Percentiles rank a stretch among this genome's conserved stretches.
phyloP scores from a whole-genome alignment of 805 yeast genomes.

The Yarrowia porcina region DNA sequence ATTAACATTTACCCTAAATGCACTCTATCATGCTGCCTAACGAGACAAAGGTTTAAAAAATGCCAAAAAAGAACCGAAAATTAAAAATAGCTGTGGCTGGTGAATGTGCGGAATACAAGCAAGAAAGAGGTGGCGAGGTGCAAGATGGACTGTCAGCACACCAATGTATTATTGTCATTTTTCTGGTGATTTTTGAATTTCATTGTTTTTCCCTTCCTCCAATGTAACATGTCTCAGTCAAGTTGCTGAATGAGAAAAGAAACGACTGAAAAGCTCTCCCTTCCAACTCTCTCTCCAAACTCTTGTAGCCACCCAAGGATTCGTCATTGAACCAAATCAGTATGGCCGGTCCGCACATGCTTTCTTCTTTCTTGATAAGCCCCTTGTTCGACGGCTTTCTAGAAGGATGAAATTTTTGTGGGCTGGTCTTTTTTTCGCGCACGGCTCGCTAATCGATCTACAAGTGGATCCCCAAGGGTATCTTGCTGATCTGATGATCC shows the following conservation, averaged over 20 bases:
- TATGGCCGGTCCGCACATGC: neutral
- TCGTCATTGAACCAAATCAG: neutral
- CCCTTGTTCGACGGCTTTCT: no score
- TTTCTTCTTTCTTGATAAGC: no score
- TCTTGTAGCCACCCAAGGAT: neutral
- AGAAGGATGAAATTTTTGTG: neutral
- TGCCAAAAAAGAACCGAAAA: neutral
- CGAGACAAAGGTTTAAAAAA: no score
- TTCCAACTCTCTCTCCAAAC: neutral
- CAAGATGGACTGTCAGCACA: neutral
- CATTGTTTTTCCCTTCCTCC: no score
- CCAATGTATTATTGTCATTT: no score
- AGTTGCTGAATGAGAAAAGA: neutral
- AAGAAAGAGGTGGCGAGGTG: no score
- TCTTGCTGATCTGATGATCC: neutral
- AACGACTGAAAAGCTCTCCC: neutral
- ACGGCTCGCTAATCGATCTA: neutral
- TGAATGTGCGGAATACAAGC: no score
- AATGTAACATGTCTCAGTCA: no score
- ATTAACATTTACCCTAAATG: neutral
- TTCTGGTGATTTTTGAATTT: no score
- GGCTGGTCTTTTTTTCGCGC: neutral
- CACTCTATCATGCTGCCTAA: neutral
- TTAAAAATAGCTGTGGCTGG: neutral
- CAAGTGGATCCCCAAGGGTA: conserved; percentile 14